Evolutionary conservation across 2,329 filamentous ascomycete species (phyloP).

Genomic region (Penicillium sp.): DNA sequence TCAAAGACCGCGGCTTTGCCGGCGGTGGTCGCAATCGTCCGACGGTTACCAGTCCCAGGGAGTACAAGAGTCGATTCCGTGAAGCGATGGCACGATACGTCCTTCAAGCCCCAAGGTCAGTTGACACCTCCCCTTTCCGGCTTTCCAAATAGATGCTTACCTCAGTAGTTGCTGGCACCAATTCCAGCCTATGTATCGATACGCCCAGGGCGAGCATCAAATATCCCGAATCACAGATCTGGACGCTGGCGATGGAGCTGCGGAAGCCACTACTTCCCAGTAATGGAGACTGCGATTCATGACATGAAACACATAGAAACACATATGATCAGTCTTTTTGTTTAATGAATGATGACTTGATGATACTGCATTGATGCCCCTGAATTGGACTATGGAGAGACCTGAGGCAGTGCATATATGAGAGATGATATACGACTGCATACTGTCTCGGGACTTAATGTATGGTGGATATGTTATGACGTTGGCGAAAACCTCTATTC

Average conservation of each 20-base stretch:
- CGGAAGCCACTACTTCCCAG: constrained; percentile 9
- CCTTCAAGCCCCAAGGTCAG: constrained; percentile 50
- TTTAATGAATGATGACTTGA: constrained; percentile 21
- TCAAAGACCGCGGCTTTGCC: constrained; percentile 90
- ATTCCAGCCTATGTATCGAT: constrained; percentile 37
- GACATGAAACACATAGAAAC: neutral
- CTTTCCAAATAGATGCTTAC: constrained; percentile 3
- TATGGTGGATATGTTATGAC: neutral
- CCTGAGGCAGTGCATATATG: neutral
- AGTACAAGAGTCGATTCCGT: constrained; percentile 93
- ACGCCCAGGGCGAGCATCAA: constrained; percentile 30
- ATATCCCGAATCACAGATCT: constrained; percentile 19
- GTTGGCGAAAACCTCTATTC: neutral
- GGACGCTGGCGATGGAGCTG: constrained; percentile 21
- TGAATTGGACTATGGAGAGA: neutral
- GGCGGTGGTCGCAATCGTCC: constrained; percentile 78
- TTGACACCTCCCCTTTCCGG: neutral
- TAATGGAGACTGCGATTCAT: neutral
- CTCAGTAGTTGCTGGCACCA: constrained; percentile 47
- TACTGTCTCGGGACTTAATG: neutral
- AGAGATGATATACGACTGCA: neutral
- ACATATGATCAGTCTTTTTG: neutral
- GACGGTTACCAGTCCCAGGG: constrained; percentile 94
- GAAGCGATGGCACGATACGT: constrained; percentile 92
- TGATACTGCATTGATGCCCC: constrained; percentile 6